These are phyloP conservation scores for Stachybotrys chartarum DNA, from an alignment of 2,329 filamentous ascomycete species.

Conservation along the genomic window DNA sequence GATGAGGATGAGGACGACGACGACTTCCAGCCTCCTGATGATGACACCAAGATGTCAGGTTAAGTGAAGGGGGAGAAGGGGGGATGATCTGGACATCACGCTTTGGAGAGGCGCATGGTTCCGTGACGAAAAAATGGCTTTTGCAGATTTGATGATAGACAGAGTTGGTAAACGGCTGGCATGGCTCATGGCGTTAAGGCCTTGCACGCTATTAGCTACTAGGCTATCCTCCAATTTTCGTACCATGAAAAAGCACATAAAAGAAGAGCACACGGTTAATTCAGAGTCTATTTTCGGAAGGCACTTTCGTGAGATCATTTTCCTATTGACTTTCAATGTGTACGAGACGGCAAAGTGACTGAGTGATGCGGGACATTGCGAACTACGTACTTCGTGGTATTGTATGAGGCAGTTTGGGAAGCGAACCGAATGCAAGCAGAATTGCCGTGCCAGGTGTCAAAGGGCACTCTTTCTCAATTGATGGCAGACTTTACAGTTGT, in stretches of 20 bases:
- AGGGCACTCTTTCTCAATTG: too few relatives aligned
- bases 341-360: too few relatives aligned
- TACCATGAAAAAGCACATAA: neutral
- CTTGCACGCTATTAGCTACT: neutral
- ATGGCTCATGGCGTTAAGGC: neutral
- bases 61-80: slow-evolving; percentile 10
- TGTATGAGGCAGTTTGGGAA: too few relatives aligned
- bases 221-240: neutral
- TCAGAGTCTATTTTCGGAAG: too few relatives aligned
- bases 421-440: too few relatives aligned
- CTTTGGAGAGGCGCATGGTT: neutral
- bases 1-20: slow-evolving; percentile 77
- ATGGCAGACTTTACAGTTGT: too few relatives aligned
- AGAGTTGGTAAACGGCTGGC: neutral
- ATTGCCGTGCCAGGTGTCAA: too few relatives aligned
- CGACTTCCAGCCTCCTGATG: slow-evolving; percentile 55
- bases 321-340: too few relatives aligned
- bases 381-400: too few relatives aligned
- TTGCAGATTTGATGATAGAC: neutral
- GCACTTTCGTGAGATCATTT: too few relatives aligned
- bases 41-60: slow-evolving; percentile 61
- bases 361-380: too few relatives aligned
- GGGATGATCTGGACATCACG: neutral
- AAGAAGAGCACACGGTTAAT: too few relatives aligned
- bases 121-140: neutral